A percentile compares a stretch with the other conserved stretches of the same genome.
These are phyloP conservation scores for Juglanconis sp. DNA, from an alignment of 2,329 filamentous ascomycete genomes.

Conservation along the genomic window DNA sequence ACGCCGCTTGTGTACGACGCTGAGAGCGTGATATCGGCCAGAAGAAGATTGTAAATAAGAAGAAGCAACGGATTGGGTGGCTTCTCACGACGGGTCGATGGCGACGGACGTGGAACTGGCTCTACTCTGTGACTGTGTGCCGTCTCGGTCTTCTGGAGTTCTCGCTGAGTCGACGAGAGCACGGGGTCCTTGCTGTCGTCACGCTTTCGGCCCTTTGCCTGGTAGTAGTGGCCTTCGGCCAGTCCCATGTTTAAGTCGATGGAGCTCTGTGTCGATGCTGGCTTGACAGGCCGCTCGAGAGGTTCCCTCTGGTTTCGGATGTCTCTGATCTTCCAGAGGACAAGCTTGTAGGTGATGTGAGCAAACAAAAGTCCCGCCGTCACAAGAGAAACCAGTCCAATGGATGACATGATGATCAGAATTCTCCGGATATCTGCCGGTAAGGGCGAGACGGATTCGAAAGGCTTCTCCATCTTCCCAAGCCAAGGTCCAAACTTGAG, in stretches of 20 bases:
- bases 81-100: conserved; percentile 23
- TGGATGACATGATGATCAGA: conserved; percentile 22
- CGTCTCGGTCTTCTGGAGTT: not conserved
- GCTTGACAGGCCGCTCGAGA: not conserved
- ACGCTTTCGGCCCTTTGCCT: conserved; percentile 1
- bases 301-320: not conserved
- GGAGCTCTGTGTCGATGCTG: not conserved
- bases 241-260: conserved; percentile 27
- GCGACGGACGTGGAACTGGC: not conserved
- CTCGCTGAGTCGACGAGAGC: not conserved
- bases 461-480: not conserved
- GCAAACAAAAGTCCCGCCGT: conserved; percentile 23
- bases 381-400: conserved; percentile 25
- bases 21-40: conserved; percentile 66
- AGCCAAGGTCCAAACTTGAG: no score
- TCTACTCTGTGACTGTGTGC: not conserved
- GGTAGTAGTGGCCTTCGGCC: conserved; percentile 24
- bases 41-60: conserved; percentile 65
- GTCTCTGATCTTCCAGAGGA: conserved; percentile 25
- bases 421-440: conserved; percentile 23
- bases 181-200: not conserved
- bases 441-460: conserved; percentile 23
- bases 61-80: conserved; percentile 65
- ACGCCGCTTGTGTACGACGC: conserved; percentile 62
- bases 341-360: conserved; percentile 29